A percentile compares a stretch with the other conserved stretches of the same genome.
These are phyloP conservation scores for Metarhizium sp. DNA, from an alignment of 2,329 filamentous ascomycete species.

Conservation along the genomic window DNA sequence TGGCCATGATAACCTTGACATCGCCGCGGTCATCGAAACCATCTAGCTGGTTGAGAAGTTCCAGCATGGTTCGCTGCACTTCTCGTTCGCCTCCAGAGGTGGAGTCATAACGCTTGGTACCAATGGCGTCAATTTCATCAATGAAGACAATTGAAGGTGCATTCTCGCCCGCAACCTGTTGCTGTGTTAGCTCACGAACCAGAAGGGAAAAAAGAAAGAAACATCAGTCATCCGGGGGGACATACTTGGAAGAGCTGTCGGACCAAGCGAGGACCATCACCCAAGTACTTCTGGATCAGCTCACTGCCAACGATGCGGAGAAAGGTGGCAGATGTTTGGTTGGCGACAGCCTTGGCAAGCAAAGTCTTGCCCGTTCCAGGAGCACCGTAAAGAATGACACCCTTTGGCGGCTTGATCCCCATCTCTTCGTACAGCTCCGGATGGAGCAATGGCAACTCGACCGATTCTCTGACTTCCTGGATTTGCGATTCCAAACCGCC, in stretches of 20 bases:
- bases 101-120: conserved; percentile 97
- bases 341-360: conserved; percentile 92
- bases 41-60: conserved; percentile 95
- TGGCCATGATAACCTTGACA: conserved; percentile 99
- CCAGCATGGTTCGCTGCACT: conserved; percentile 96
- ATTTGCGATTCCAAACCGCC: conserved; percentile 93
- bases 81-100: conserved; percentile 95
- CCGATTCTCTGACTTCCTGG: conserved; percentile 94
- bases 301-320: conserved; percentile 94
- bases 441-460: conserved; percentile 88
- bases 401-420: conserved; percentile 99
- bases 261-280: conserved; percentile 88
- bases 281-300: conserved; percentile 96
- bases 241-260: conserved; percentile 84
- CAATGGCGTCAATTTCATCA: conserved; percentile 97
- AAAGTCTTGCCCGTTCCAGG: conserved; percentile 96
- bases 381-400: conserved; percentile 96
- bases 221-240: not conserved
- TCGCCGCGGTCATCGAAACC: conserved; percentile 98
- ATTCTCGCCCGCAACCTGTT: conserved; percentile 82
- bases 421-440: conserved; percentile 99
- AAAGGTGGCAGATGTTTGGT: conserved; percentile 98
- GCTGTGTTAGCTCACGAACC: conserved; percentile 1
- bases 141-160: conserved; percentile 98
- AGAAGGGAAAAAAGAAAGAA: too few relatives aligned